Evolutionary conservation across 305 asterid genomes (phyloP).

Genomic region (Lippia alba): DNA sequence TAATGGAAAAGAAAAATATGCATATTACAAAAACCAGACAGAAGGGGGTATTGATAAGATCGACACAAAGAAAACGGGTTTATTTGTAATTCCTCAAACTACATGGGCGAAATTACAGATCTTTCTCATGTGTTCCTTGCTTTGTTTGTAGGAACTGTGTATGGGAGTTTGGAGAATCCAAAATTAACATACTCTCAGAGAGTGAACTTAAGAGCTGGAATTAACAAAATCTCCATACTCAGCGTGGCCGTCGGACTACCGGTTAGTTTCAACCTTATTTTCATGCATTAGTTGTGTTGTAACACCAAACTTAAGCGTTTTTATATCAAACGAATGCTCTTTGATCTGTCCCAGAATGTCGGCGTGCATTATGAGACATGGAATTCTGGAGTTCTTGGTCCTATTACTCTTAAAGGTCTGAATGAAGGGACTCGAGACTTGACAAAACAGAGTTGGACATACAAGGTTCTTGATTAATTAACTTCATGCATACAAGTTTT

Average conservation of each 20-base stretch:
- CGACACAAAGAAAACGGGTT: too few species aligned
- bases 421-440: constrained; percentile 67
- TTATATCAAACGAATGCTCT: too few species aligned
- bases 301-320: background rate
- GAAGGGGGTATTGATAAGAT: too few species aligned
- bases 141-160: constrained; percentile 57
- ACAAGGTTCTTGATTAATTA: constrained; percentile 51
- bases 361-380: constrained; percentile 68
- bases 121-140: constrained; percentile 15
- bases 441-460: constrained; percentile 73
- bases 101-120: too few species aligned
- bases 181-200: constrained; percentile 49
- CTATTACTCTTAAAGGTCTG: constrained; percentile 62
- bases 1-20: too few species aligned
- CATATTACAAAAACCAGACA: too few species aligned
- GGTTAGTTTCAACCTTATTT: constrained; percentile 48
- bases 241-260: constrained; percentile 76
- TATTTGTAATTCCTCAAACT: too few species aligned
- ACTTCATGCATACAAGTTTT: background rate
- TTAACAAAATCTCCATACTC: constrained; percentile 75
- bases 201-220: constrained; percentile 67
- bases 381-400: constrained; percentile 83
- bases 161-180: constrained; percentile 63
- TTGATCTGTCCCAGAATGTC: constrained; percentile 56
- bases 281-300: background rate